Base-by-base conservation (phyloP, 1,284 basidiomycete genomes). In the Cutaneotrichosporon sp. region DNA sequence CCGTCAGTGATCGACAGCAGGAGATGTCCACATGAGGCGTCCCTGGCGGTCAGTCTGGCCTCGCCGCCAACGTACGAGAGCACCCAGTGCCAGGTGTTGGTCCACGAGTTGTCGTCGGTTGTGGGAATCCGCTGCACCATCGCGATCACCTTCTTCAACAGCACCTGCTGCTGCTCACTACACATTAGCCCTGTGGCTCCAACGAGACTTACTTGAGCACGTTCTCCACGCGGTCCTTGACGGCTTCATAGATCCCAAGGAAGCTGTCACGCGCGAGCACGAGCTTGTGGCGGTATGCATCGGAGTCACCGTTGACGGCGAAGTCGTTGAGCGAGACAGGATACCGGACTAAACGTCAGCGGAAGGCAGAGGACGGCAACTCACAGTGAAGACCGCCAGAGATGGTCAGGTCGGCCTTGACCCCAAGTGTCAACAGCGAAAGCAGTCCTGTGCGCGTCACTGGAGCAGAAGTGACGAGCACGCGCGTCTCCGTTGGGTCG, bases 81-180 rank as follows among this genome's bases (percentile, higher is more conserved):
- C 72, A 95, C 94, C 94, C 94, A 98, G 79, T 98, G 94, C 95
- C 95, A 99, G 72, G 90, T 93, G 78, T 94, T 98, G 81, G 93
- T 98, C 95, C 94, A 97, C 1, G 90, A 87, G 4, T 84, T 83
- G 45, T 85, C 86, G 16, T 83, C 82, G 4, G 85, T 83, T 18
- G 72, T 72, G 0, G 80, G 77, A 4, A 81, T 73, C 45, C 87
- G 84, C 1, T 85, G 76, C 4, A 87, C 84, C 33, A 97, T 92
- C 13, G 86, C 86, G 36, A 97, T 81, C 1, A 92, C 92, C 81
- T 98, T 97, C 80, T 93, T 89, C 46, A 99, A 83, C 14, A 97
- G 83, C 46, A 91, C 84, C 24, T 89, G 87, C 80, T 99, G 97
- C 68, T 91, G 84, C 9, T 95, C 91, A 73, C 82, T 83, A 65